Evolutionary conservation across 768 basidiomycete species (phyloP), one percentile per base, ranked within the genome.

Genomic region (Boletus rubropictus): DNA sequence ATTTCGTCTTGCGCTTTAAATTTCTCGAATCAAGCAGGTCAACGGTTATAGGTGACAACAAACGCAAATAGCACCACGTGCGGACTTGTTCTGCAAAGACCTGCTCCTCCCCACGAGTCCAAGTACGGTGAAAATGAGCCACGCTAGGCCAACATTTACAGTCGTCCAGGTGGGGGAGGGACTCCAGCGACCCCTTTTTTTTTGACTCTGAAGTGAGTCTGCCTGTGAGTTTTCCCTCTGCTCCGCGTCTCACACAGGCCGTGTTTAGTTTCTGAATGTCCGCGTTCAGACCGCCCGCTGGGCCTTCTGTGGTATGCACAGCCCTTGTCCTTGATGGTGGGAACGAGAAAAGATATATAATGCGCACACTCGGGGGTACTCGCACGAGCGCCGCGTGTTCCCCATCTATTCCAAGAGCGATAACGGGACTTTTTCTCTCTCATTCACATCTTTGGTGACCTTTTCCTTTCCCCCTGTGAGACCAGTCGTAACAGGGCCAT

Each of bases 1-100:
- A 89, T 89, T 59, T 71, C 70, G 41, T 42, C n/a, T 50, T 42
- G 29, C 36, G 25, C 39, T 32, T 27, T 7, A 51, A 51, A 45
- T 50, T 51, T 53, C 50, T 36, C 17, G 29, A 44, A 25, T 40
- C 50, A 43, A 46, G 44, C 42, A 46, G 48, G 44, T 44, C 12
- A 22, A 45, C 36, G 27, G 48, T 29, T 37, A 33, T 44, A 32
- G 29, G 3, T 24, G 29, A 42, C 47, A 62, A 62, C 29, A 62
- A 25, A n/a, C n/a, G 22, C 46, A 62, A 62, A 62, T 36, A 59
- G 17, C 14, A 14, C 32, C 39, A 43, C 22, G 22, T 24, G n/a
- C n/a, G n/a, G n/a, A n/a, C n/a, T n/a, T n/a, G n/a, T n/a, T n/a
- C n/a, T n/a, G n/a, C n/a, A n/a, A n/a, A n/a, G n/a, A n/a, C n/a